Percentiles rank a stretch among this genome's conserved stretches.
Evolutionary conservation across 768 basidiomycete genomes (phyloP).

Genomic region (Tylopilus balloui): DNA sequence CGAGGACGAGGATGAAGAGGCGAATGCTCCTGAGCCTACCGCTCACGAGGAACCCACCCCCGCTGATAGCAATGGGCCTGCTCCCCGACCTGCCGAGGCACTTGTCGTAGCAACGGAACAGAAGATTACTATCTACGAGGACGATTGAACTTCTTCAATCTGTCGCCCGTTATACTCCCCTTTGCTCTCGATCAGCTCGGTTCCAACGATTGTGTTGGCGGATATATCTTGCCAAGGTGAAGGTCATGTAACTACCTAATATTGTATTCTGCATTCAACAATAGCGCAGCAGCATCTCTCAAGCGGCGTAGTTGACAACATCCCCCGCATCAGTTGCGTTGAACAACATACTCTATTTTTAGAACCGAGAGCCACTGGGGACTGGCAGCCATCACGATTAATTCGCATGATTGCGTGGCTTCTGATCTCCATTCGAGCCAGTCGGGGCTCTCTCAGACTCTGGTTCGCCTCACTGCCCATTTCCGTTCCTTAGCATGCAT

Average conservation of each 20-base stretch:
- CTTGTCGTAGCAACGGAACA: constrained; percentile 31
- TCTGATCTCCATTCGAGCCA: not conserved
- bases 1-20: constrained; percentile 42
- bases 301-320: not conserved
- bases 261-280: constrained; percentile 5
- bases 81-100: constrained; percentile 4
- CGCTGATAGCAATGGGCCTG: constrained; percentile 1
- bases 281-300: not conserved
- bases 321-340: not conserved
- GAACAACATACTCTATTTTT: not conserved
- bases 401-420: not conserved
- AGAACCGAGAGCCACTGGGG: not conserved
- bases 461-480: not conserved
- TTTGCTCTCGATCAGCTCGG: not conserved
- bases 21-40: constrained; percentile 4
- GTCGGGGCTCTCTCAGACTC: not conserved
- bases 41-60: constrained; percentile 1
- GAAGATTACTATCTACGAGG: constrained; percentile 48
- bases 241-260: not conserved
- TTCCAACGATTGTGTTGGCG: not conserved
- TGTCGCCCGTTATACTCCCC: not conserved
- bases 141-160: constrained; percentile 34
- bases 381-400: no score
- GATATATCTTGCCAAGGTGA: constrained; percentile 3
- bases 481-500: no score